These are phyloP conservation scores for Penicillium glabrum DNA, from an alignment of 2,329 filamentous ascomycete species.

Conservation along the genomic window DNA sequence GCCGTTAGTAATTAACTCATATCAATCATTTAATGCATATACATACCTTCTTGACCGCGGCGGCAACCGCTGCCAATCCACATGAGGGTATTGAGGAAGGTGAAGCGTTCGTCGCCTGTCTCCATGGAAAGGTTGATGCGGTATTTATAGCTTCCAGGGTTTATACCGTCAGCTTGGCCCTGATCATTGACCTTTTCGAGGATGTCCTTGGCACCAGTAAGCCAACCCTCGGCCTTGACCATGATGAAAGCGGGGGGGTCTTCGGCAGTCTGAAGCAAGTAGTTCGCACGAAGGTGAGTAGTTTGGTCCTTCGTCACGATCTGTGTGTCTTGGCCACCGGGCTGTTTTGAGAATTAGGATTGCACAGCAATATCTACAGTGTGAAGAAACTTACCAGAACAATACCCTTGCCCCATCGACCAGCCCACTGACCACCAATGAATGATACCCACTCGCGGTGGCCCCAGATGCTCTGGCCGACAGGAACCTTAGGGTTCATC, in stretches of 20 bases:
- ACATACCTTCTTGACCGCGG: constrained; percentile 46
- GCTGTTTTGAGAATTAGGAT: constrained; percentile 29
- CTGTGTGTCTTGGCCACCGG: constrained; percentile 52
- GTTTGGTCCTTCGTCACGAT: constrained; percentile 49
- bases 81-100: constrained; percentile 51
- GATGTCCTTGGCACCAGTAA: constrained; percentile 50
- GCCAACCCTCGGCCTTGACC: constrained; percentile 49
- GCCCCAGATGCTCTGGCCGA: constrained; percentile 50
- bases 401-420: constrained; percentile 53
- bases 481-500: constrained; percentile 50
- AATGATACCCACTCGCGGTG: constrained; percentile 54
- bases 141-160: constrained; percentile 51
- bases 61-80: constrained; percentile 52
- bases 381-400: constrained; percentile 42
- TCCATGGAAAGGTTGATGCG: constrained; percentile 50
- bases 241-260: constrained; percentile 52
- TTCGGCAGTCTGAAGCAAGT: constrained; percentile 52
- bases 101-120: constrained; percentile 51
- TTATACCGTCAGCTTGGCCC: constrained; percentile 45
- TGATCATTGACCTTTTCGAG: constrained; percentile 50
- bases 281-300: constrained; percentile 46
- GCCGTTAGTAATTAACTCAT: constrained; percentile 5
- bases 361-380: background rate
- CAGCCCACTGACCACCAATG: constrained; percentile 53
- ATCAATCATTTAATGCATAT: background rate